Conservation (phyloP, 441 rosid species). For the Croton laevigatus region DNA sequence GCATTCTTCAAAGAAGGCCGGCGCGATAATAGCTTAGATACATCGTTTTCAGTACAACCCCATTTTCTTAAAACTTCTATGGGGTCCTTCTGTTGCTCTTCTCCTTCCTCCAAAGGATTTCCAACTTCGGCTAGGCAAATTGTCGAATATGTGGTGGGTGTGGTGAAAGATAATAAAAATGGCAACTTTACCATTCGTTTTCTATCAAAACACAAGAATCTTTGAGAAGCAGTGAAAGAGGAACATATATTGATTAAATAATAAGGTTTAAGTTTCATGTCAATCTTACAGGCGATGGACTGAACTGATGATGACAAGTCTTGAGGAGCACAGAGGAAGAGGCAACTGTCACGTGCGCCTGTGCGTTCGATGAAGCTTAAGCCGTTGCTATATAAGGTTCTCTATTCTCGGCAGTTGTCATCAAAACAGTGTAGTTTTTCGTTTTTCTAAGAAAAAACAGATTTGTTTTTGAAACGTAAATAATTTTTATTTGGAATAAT, state of each 20-base stretch:
- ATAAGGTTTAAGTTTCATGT: constrained; percentile 26
- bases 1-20: constrained; percentile 59
- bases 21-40: constrained; percentile 44
- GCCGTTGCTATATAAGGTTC: too few relatives aligned
- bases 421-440: too few relatives aligned
- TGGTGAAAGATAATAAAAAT: not conserved
- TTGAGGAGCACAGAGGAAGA: too few relatives aligned
- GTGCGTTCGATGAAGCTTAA: too few relatives aligned
- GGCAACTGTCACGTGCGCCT: too few relatives aligned
- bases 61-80: constrained; percentile 44
- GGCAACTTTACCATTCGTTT: not conserved
- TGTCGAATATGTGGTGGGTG: constrained; percentile 53
- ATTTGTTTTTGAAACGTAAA: too few relatives aligned
- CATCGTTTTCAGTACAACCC: constrained; percentile 68
- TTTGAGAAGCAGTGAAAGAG: constrained; percentile 14
- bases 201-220: not conserved
- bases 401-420: too few relatives aligned
- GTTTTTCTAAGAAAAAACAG: too few relatives aligned
- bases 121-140: constrained; percentile 37
- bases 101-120: constrained; percentile 3
- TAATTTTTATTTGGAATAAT: too few relatives aligned
- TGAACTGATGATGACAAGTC: too few relatives aligned
- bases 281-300: not conserved
- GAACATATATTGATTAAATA: constrained; percentile 24
- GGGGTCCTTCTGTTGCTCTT: constrained; percentile 30